phyloP scores from a whole-genome alignment of 1,284 basidiomycete genomes.

The Neolentinus lepideus region DNA sequence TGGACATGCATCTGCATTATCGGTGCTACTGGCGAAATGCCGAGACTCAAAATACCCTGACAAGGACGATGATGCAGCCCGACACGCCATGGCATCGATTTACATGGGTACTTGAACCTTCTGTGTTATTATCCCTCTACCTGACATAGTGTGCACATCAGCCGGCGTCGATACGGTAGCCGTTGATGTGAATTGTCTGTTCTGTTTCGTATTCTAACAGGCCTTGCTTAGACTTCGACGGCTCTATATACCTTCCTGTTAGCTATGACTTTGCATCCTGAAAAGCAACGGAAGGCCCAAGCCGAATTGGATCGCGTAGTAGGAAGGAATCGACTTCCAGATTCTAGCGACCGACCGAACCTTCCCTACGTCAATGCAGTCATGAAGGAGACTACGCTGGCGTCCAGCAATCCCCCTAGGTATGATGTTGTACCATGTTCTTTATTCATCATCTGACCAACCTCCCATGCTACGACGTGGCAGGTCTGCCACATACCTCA shows the following conservation, averaged over 20 bases:
- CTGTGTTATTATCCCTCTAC: not conserved
- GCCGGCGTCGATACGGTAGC: not conserved
- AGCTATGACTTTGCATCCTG: constrained; percentile 36
- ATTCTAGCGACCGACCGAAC: constrained; percentile 30
- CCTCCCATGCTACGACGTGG: constrained; percentile 4
- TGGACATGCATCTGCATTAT: too few relatives aligned
- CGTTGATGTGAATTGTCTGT: not conserved
- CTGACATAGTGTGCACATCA: not conserved
- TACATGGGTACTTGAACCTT: not conserved
- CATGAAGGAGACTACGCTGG: constrained; percentile 33
- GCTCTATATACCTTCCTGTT: constrained; percentile 32
- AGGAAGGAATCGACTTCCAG: constrained; percentile 31
- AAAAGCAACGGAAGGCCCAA: constrained; percentile 33
- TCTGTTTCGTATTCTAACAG: not conserved
- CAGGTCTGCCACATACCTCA: constrained; percentile 20
- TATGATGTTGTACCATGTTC: constrained; percentile 10
- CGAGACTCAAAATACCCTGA: not conserved
- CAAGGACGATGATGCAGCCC: not conserved
- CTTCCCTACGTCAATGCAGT: constrained; percentile 40
- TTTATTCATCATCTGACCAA: constrained; percentile 5
- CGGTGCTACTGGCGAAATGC: not conserved
- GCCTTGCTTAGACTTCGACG: constrained; percentile 31
- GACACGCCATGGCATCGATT: not conserved
- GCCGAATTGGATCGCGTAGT: constrained; percentile 37
- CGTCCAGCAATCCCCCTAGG: constrained; percentile 26